Percentiles rank a stretch among this genome's conserved stretches.
Conservation (phyloP, 2,329 filamentous ascomycete species). For the Ophiocordyceps camponoti-rufipedis region DNA sequence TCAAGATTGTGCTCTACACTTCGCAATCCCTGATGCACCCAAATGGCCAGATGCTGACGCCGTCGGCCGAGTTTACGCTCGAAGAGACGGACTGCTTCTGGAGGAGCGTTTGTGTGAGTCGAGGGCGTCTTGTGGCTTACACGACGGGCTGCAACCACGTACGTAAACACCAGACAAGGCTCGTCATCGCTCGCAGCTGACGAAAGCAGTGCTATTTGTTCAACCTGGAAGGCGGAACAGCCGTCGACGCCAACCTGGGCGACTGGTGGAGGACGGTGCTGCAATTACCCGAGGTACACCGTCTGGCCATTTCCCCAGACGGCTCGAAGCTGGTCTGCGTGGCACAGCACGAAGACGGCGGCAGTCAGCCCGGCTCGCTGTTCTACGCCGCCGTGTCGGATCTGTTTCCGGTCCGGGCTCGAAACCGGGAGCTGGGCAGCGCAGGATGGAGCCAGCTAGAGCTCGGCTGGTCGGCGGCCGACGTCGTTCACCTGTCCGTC, state of each 20-base stretch:
- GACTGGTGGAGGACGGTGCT: background rate
- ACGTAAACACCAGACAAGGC: background rate
- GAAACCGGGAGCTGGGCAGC: background rate
- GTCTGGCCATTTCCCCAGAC: background rate
- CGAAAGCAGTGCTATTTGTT: background rate
- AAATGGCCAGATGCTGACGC: background rate
- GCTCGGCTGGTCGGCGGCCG: background rate
- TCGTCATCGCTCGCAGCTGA: background rate
- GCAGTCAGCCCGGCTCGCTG: background rate
- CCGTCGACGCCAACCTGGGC: background rate
- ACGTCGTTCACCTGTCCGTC: background rate
- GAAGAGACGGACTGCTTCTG: background rate
- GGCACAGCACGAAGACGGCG: background rate
- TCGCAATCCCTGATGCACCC: background rate
- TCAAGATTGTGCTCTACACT: background rate
- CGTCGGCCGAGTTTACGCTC: background rate
- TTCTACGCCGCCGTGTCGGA: background rate
- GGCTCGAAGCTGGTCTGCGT: background rate
- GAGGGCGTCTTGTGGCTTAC: background rate
- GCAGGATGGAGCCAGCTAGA: background rate
- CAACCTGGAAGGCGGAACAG: background rate
- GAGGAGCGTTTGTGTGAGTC: background rate
- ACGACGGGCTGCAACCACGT: background rate
- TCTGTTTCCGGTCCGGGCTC: background rate
- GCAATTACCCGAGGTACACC: background rate